Conservation (phyloP, 306 rosid species). For the Vigna hirtella region DNA sequence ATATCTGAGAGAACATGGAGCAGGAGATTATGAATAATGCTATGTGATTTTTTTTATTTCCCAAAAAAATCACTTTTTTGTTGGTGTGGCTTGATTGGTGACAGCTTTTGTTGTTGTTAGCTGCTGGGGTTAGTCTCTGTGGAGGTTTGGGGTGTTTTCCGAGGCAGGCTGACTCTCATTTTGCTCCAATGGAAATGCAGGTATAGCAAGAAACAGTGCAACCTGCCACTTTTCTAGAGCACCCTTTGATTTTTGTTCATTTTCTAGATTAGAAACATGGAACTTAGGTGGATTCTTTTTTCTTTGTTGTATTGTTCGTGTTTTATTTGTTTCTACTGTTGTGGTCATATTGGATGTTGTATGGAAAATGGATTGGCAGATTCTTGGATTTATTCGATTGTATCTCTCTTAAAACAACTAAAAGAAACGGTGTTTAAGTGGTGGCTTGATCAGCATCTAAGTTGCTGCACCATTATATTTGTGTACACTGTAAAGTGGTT, state of each 20-base stretch:
- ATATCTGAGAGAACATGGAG: not conserved
- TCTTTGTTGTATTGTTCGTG: not conserved
- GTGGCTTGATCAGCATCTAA: slow-evolving; percentile 14
- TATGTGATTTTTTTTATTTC: slow-evolving; percentile 31
- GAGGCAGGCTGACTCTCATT: slow-evolving; percentile 42
- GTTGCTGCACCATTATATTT: not conserved
- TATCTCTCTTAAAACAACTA: not conserved
- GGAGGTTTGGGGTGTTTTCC: slow-evolving; percentile 48
- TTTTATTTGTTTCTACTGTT: not conserved
- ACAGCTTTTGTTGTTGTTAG: slow-evolving; percentile 45
- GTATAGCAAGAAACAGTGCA: slow-evolving; percentile 44
- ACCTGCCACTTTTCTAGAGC: slow-evolving; percentile 27
- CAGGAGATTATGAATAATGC: slow-evolving; percentile 31
- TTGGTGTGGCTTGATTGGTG: slow-evolving; percentile 46
- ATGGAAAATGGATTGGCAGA: not conserved
- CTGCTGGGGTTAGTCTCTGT: slow-evolving; percentile 47
- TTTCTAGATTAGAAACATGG: slow-evolving; percentile 1
- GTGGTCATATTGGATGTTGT: not conserved
- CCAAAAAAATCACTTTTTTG: not conserved
- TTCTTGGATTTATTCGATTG: not conserved
- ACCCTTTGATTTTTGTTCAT: slow-evolving; percentile 1
- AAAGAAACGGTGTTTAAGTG: not conserved
- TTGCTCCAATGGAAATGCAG: slow-evolving; percentile 56
- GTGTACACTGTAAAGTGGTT: not conserved
- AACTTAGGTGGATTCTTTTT: not conserved